Evolutionary conservation across 2,329 filamentous ascomycete species (phyloP), one percentile per base, ranked within the genome.

Genomic region (Xylariaceae sp.): DNA sequence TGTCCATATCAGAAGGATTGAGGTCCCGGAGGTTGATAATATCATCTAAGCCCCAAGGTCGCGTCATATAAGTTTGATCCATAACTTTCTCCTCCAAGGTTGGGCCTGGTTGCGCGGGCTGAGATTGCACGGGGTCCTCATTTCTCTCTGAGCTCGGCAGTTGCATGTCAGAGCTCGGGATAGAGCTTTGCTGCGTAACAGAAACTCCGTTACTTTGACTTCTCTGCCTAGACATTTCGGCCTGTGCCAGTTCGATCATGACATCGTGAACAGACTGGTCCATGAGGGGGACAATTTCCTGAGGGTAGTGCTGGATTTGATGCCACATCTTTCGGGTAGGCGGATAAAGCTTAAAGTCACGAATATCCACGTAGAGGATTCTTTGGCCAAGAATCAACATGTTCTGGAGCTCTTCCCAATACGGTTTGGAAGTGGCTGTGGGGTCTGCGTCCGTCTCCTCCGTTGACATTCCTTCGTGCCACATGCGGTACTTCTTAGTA

Each of bases 211-310:
- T 70, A 53, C 67, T 71, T 59, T 73, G 71, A 36, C 65, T 71
- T 63, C 88, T 84, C 70, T 89, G 82, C 58, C 86, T 86, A 29
- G 88, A 80, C 81, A 90, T 91, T 68, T 96, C 89, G 58, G 88
- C 87, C 60, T 90, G 86, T 0, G 94, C 92, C 46, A 98, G 78
- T 70, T 96, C 93, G 21, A 95, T 85, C 88, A 98, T 96, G 51
- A 92, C 82, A 75, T 99, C 94, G 71, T 96, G 96, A 47, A 97
- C 86, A 5, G 88, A 87, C 74, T 96, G 91, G 82, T 99, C 96
- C 89, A 99, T 96, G 43, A 98, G 82, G 2, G 94, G 93, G 40
- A 99, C 90, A 50, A 99, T 93, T 81, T 99, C 95, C 70, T 95
- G 92, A 0, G 95, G 95, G 70, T 97, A 99, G 12, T 90, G 88